Evolutionary conservation across 306 rosid species (phyloP), one percentile per base, ranked within the genome.

Genomic region (Lagenaria siceraria): DNA sequence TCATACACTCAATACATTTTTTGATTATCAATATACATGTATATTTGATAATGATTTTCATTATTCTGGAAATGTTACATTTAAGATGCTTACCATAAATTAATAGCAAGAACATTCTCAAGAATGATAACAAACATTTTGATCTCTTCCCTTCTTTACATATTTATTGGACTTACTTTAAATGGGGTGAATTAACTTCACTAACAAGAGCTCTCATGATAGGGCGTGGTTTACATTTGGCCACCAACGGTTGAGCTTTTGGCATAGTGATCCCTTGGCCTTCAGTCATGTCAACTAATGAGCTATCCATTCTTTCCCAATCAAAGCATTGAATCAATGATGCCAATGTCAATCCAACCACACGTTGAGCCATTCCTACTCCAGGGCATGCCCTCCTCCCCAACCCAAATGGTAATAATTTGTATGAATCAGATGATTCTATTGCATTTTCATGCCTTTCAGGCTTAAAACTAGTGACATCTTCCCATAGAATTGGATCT

Each of bases 271-370:
- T 18, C 33, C 54, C 27, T 76, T 82, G 58, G 19, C 46, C 80
- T 0, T 80, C 33, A 7, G 13, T 63, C 70, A 63, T 63, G 24
- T 63, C 70, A 63, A 63, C 46, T 0, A 33, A 17, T 17, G 0
- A 31, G 13, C 46, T 33, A 14, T 49, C 7, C n/a, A 83, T 42
- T 18, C 86, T 81, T 29, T 85, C 75, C 91, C 93, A 89, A 17
- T 89, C 88, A 74, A 89, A 87, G 27, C 87, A 86, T 25, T 86
- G 92, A 58, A 88, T 86, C 54, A 88, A 3, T 0, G 79, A 81
- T 0, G 82, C 88, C 31, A 88, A 33, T 62, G 70, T 63, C 46
- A 63, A 63, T 7, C 70, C 70, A 29, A 63, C 25, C 6, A 63
- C 13, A 0, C 46, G 86, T 48, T 54, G 85, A n/a, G 66, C 85